phyloP scores from a whole-genome alignment of 805 yeast genomes.

The Zygoascus ofunaensis region DNA sequence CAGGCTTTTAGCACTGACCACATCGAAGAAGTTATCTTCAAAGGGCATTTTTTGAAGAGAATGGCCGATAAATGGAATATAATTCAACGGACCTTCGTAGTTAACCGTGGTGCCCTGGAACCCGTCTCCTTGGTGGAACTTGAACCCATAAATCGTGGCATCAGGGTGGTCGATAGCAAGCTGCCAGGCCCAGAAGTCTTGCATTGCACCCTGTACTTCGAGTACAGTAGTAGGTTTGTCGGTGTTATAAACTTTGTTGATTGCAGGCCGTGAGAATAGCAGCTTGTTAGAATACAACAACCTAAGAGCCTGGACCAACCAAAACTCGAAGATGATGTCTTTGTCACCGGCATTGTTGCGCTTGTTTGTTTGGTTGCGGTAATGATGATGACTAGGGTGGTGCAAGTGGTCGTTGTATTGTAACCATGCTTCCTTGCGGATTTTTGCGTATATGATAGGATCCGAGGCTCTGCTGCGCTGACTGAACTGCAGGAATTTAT shows the following conservation, averaged over 20 bases:
- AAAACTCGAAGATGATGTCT: slow-evolving; percentile 22
- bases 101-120: slow-evolving; percentile 5
- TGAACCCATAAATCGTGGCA: slow-evolving; percentile 24
- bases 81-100: slow-evolving; percentile 25
- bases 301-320: slow-evolving; percentile 27
- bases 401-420: slow-evolving; percentile 18
- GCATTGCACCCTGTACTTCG: slow-evolving; percentile 20
- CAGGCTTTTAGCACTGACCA: slow-evolving; percentile 24
- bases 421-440: slow-evolving; percentile 26
- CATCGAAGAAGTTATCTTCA: slow-evolving; percentile 25
- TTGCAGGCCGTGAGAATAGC: slow-evolving; percentile 22
- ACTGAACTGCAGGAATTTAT: slow-evolving; percentile 14
- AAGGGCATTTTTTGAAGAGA: slow-evolving; percentile 22
- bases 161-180: slow-evolving; percentile 26
- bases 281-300: slow-evolving; percentile 21
- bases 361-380: not conserved
- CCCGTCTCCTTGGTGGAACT: slow-evolving; percentile 10
- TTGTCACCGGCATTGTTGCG: not conserved
- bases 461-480: slow-evolving; percentile 17
- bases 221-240: slow-evolving; percentile 8
- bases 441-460: slow-evolving; percentile 21
- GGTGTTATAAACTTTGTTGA: slow-evolving; percentile 2
- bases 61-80: slow-evolving; percentile 22
- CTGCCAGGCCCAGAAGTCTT: slow-evolving; percentile 29
- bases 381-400: too few relatives aligned